Base-by-base conservation (phyloP, 2,329 filamentous ascomycete species). In the Ascochyta lentis region DNA sequence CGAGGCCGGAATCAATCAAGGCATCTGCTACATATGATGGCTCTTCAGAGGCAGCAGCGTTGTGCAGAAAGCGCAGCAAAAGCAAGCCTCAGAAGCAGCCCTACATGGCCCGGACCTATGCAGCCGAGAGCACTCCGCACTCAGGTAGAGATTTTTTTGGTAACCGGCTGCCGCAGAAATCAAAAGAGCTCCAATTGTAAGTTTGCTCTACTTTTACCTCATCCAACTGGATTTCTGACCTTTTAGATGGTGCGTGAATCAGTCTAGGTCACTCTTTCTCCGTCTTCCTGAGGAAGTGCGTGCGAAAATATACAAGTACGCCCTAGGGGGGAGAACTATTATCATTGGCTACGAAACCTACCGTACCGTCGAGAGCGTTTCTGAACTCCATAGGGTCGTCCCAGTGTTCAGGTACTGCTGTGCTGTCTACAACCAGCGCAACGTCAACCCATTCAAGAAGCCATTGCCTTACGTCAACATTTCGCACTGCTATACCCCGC, bases 321-420 rank as follows among this genome's bases (percentile, higher is more conserved):
- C 43, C 1, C 56, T 69, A 16, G 66, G 69, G 0, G 66, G 67
- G 5, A 64, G 66, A 10, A 69, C 65, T 10, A 71, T 73, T 47
- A 51, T 53, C 8, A 69, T 73, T 29, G 42, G 50, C 4, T 71
- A 60, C 31, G 39, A 64, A 40, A 72, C 57, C 13, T 73, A 70
- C 47, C 53, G 53, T 15, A 33, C 27, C 10, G 31, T 24, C 12
- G 24, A 47, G 9, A 42, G 34, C 13, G 53, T 39, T 2, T 38
- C 22, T 12, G 40, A 46, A 12, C 7, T 31, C 3, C 22, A 39
- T 16, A 37, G 46, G 16, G 26, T 55, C 4, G 22, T 54, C 3
- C 64, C 68, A 2, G 41, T 62, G 2, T 70, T 71, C 57, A 65
- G 60, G 33, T 73, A 70, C 34, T 39, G 47, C 27, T 65, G 63